These are phyloP conservation scores for Fragilariopsis cylindrus DNA, from an alignment of 108 stramenopile species.

Conservation along the genomic window DNA sequence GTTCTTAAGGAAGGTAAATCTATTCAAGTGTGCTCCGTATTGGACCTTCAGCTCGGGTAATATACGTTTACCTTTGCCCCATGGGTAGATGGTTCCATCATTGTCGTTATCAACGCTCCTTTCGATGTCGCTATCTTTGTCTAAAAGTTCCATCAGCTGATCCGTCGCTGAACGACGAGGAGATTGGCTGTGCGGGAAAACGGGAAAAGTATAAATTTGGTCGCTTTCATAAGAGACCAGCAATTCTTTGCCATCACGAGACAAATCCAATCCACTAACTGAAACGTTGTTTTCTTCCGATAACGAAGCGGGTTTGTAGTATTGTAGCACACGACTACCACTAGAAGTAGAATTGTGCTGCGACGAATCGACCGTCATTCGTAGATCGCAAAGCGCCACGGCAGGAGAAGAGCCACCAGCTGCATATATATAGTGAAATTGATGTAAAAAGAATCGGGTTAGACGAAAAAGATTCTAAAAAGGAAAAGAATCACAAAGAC, in stretches of 20 bases:
- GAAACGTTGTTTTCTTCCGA: slow-evolving; percentile 42
- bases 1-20: slow-evolving; percentile 76
- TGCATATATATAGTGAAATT: slow-evolving; percentile 4
- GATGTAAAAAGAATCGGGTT: not conserved
- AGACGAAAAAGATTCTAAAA: not conserved
- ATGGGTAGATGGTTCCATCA: not conserved
- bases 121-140: not conserved
- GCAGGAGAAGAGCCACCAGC: slow-evolving; percentile 59
- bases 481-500: not conserved
- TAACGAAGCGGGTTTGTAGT: slow-evolving; percentile 52
- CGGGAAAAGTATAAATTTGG: slow-evolving; percentile 84
- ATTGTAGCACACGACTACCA: slow-evolving; percentile 26
- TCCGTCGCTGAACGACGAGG: slow-evolving; percentile 46
- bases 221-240: slow-evolving; percentile 82
- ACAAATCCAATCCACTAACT: slow-evolving; percentile 78
- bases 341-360: slow-evolving; percentile 7
- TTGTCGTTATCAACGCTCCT: not conserved
- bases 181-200: slow-evolving; percentile 46
- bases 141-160: slow-evolving; percentile 14
- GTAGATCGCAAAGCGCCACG: slow-evolving; percentile 73
- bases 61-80: slow-evolving; percentile 14
- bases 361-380: slow-evolving; percentile 53
- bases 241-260: slow-evolving; percentile 62
- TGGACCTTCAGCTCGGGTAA: slow-evolving; percentile 47
- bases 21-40: slow-evolving; percentile 83